These are phyloP conservation scores for Aspergillus clavatus DNA, from an alignment of 2,329 filamentous ascomycete genomes.

Conservation along the genomic window DNA sequence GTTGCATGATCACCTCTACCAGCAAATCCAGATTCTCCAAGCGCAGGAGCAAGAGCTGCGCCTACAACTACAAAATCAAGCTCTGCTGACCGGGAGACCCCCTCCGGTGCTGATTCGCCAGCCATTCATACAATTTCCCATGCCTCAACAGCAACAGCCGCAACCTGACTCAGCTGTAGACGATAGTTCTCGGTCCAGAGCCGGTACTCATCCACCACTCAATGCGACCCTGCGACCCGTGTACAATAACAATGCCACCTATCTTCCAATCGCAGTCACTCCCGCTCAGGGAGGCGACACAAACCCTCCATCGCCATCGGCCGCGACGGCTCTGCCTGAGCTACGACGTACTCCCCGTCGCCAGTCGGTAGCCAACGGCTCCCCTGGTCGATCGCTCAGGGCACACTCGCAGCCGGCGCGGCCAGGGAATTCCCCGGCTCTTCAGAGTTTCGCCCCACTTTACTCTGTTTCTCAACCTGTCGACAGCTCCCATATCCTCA, in stretches of 20 bases:
- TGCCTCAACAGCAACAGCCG: slow-evolving; percentile 31
- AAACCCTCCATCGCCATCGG: slow-evolving; percentile 45
- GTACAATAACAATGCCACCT: slow-evolving; percentile 33
- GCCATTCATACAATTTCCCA: slow-evolving; percentile 39
- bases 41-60: slow-evolving; percentile 48
- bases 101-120: slow-evolving; percentile 39
- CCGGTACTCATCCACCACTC: slow-evolving; percentile 35
- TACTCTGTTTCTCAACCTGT: slow-evolving; percentile 29
- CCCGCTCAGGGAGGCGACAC: slow-evolving; percentile 38
- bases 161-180: slow-evolving; percentile 25
- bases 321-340: slow-evolving; percentile 37
- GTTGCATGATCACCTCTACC: slow-evolving; percentile 46
- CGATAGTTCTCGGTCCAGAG: slow-evolving; percentile 34
- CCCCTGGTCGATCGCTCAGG: slow-evolving; percentile 39
- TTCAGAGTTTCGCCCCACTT: slow-evolving; percentile 30
- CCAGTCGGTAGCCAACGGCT: slow-evolving; percentile 41
- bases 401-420: slow-evolving; percentile 50
- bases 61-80: slow-evolving; percentile 45
- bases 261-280: slow-evolving; percentile 35
- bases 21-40: slow-evolving; percentile 48
- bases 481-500: slow-evolving; percentile 27
- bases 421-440: slow-evolving; percentile 33
- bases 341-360: slow-evolving; percentile 42
- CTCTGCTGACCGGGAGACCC: slow-evolving; percentile 36
- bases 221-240: slow-evolving; percentile 30